A percentile compares a stretch with the other conserved stretches of the same genome.
phyloP scores from a whole-genome alignment of 768 basidiomycete genomes.

The Psilocybe azurescens region DNA sequence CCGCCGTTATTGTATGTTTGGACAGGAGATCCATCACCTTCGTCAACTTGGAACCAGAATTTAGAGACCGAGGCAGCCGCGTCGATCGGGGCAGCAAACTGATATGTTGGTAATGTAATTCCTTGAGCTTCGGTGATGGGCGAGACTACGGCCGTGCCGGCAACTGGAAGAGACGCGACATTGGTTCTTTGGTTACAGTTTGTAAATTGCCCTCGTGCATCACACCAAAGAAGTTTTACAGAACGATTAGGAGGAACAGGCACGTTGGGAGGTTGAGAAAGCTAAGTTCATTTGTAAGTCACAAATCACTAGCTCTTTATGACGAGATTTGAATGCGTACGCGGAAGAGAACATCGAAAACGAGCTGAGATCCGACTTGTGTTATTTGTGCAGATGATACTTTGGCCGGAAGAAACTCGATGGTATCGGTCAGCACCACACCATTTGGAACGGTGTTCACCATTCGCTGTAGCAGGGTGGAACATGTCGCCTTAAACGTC shows the following conservation, averaged over 20 bases:
- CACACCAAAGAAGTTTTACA: slow-evolving; percentile 21
- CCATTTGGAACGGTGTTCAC: slow-evolving; percentile 46
- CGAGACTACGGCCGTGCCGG: slow-evolving; percentile 35
- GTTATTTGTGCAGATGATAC: slow-evolving; percentile 18
- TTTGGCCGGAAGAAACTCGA: slow-evolving; percentile 38
- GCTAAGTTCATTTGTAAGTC: slow-evolving; percentile 19
- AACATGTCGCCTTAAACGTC: slow-evolving; percentile 37
- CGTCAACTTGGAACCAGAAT: slow-evolving; percentile 42
- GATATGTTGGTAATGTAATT: slow-evolving; percentile 34
- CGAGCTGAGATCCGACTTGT: background rate
- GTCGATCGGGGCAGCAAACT: slow-evolving; percentile 37
- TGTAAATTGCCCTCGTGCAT: slow-evolving; percentile 21
- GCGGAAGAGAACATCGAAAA: slow-evolving; percentile 1
- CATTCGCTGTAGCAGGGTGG: slow-evolving; percentile 43
- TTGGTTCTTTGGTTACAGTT: background rate
- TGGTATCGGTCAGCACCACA: slow-evolving; percentile 43
- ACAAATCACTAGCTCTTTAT: slow-evolving; percentile 4
- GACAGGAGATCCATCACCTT: slow-evolving; percentile 32
- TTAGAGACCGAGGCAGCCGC: slow-evolving; percentile 36
- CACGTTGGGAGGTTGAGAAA: slow-evolving; percentile 16
- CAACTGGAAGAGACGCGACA: slow-evolving; percentile 31
- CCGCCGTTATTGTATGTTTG: slow-evolving; percentile 37
- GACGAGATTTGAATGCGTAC: slow-evolving; percentile 16
- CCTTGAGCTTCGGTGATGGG: slow-evolving; percentile 17
- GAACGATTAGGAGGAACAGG: slow-evolving; percentile 25